Evolutionary conservation across 495 filamentous ascomycete genomes (phyloP), one percentile per base, ranked within the genome.

Genomic region (Platismatia glauca): DNA sequence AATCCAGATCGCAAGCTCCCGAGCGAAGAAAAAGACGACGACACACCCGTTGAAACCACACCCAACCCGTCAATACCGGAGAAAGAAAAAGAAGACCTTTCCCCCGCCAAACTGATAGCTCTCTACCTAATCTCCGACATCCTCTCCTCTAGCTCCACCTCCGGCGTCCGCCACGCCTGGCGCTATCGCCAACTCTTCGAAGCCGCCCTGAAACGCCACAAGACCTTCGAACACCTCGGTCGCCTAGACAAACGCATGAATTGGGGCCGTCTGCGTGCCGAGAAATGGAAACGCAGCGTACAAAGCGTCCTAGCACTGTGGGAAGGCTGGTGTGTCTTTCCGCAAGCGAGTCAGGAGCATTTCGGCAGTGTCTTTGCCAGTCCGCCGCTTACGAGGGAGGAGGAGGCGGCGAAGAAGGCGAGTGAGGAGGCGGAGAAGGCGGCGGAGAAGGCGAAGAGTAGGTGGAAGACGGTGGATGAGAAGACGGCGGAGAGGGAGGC

Each of bases 291-390:
- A 71, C 81, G 90, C 24, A 90, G 86, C 63, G 83, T 98, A 9
- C 83, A 82, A 1, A 72, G 74, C 27, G 80, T 97, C 20, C 71
- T 98, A 12, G 79, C 81, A 22, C 71, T 91, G 52, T 98, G 94
- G 94, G 90, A 96, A 74, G 86, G 85, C 1, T 93, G 89, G 89
- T 89, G 86, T 67, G 87, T 92, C 12, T 98, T 98, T 68, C 84
- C 87, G 3, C 82, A 87, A 48, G 81, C 84, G 27, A 85, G 82
- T 38, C 88, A 92, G 63, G 86, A 89, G 64, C 76, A 84, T 58
- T 91, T 97, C 66, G 80, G 80, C 44, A 70, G 81, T 55, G 81
- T 82, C 11, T 97, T 97, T 64, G 81, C 86, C 44, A 86, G 88
- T 62, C 88, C 89, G 46, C 88, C 89, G 7, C 71, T 85, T 24